These are phyloP conservation scores for Huntiella abstrusa DNA, from an alignment of 2,329 filamentous ascomycete genomes.

Conservation along the genomic window DNA sequence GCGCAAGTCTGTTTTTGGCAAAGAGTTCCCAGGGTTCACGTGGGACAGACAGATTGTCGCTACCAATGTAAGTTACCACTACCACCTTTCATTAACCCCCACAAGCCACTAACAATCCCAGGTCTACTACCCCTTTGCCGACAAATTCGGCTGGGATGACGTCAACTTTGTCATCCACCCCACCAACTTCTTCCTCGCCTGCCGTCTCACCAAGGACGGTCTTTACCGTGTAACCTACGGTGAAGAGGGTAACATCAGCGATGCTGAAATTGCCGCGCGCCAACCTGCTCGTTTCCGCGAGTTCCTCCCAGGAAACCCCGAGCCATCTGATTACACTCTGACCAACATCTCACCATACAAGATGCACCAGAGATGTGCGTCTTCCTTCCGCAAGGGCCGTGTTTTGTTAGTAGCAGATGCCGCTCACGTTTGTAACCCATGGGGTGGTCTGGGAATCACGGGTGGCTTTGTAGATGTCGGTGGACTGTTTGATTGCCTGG, in stretches of 20 bases:
- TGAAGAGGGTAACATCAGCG: constrained; percentile 31
- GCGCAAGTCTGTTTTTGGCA: constrained; percentile 30
- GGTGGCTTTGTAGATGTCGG: constrained; percentile 43
- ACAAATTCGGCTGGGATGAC: constrained; percentile 32
- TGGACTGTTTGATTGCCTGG: constrained; percentile 39
- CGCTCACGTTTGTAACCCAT: constrained; percentile 35
- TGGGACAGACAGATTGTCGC: constrained; percentile 42
- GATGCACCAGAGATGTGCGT: constrained; percentile 41
- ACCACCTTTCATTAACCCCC: not conserved
- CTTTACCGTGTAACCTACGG: constrained; percentile 47
- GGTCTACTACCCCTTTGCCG: constrained; percentile 42
- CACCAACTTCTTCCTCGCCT: constrained; percentile 41
- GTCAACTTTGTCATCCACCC: constrained; percentile 44
- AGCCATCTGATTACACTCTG: constrained; percentile 36
- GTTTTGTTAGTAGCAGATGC: constrained; percentile 41
- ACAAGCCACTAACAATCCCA: constrained; percentile 15
- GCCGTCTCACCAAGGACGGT: constrained; percentile 37
- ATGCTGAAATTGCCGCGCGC: constrained; percentile 13
- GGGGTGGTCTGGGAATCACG: constrained; percentile 43
- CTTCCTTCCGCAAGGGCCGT: constrained; percentile 36
- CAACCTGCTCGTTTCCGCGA: constrained; percentile 30
- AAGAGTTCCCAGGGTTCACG: constrained; percentile 40
- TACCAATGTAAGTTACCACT: constrained; percentile 30
- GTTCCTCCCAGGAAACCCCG: constrained; percentile 40
- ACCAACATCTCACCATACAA: constrained; percentile 39